These are phyloP conservation scores for Cucurbita ficifolia DNA, from an alignment of 306 rosid species.

Conservation along the genomic window DNA sequence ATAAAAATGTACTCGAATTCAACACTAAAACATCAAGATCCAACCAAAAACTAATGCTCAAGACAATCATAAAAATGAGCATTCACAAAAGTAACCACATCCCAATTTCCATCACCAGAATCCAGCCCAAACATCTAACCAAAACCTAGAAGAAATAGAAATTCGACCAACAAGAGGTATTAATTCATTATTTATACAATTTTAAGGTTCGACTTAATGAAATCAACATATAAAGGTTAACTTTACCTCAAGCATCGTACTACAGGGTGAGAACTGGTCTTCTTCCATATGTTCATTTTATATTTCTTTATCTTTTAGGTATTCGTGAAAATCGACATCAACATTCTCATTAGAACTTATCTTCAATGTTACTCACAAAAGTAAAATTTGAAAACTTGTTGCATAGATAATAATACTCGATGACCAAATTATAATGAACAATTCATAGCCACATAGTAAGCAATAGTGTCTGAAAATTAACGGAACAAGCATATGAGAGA, in stretches of 20 bases:
- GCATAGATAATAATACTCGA: not conserved
- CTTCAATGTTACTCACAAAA: not conserved
- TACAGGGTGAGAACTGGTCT: not conserved
- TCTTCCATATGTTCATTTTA: not conserved
- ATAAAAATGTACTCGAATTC: not conserved
- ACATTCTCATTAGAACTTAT: not conserved
- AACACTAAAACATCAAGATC: not conserved
- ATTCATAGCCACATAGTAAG: not conserved
- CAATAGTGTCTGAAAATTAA: not conserved
- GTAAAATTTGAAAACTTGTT: no score
- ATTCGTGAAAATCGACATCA: not conserved
- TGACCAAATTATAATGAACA: not conserved
- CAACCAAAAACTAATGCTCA: not conserved
- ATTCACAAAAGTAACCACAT: not conserved
- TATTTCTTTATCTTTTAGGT: not conserved
- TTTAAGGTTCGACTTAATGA: not conserved
- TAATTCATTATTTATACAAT: not conserved
- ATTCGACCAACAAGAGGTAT: not conserved
- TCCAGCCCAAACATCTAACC: not conserved
- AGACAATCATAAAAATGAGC: not conserved
- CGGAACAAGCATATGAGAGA: not conserved
- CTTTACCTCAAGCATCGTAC: not conserved
- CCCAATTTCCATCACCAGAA: not conserved
- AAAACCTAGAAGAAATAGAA: not conserved
- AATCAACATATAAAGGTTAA: not conserved